A percentile compares a stretch with the other conserved stretches of the same genome.
Conservation (phyloP, 2,329 filamentous ascomycete genomes). For the Scedosporium dehoogii region DNA sequence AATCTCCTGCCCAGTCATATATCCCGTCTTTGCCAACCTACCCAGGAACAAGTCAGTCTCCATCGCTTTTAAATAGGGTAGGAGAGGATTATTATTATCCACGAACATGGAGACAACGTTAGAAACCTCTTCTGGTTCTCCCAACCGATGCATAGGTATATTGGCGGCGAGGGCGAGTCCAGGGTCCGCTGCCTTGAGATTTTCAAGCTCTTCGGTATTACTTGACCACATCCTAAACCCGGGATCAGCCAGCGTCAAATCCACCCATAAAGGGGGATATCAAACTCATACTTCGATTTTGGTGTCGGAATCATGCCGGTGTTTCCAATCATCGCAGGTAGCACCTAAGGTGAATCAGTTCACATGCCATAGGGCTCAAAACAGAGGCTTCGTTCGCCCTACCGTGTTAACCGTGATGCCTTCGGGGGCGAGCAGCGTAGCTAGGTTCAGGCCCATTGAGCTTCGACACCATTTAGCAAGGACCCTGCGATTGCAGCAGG, state of each 20-base stretch:
- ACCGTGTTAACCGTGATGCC: conserved; percentile 25
- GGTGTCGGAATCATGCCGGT: conserved; percentile 25
- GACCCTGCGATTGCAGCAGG: neutral
- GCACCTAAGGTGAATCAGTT: conserved; percentile 14
- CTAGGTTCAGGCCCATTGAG: conserved; percentile 24
- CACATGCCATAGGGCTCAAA: neutral
- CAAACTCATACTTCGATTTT: conserved; percentile 15
- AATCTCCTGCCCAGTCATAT: conserved; percentile 19
- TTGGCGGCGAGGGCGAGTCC: conserved; percentile 23
- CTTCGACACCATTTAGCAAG: conserved; percentile 9
- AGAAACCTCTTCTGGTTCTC: conserved; percentile 23
- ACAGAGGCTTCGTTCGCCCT: conserved; percentile 4
- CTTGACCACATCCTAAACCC: neutral
- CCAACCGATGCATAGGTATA: conserved; percentile 23
- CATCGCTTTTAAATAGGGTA: conserved; percentile 14
- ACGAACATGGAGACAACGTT: conserved; percentile 13
- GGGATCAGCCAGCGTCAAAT: neutral
- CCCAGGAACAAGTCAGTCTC: conserved; percentile 14
- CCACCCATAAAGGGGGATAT: neutral
- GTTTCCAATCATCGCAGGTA: conserved; percentile 25
- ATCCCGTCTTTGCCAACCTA: conserved; percentile 20
- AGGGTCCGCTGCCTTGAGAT: conserved; percentile 18
- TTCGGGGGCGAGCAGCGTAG: conserved; percentile 20
- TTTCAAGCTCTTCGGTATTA: conserved; percentile 17
- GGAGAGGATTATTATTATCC: neutral